Base-by-base conservation (phyloP, 305 asterid species). In the Fraxinus nigra region DNA sequence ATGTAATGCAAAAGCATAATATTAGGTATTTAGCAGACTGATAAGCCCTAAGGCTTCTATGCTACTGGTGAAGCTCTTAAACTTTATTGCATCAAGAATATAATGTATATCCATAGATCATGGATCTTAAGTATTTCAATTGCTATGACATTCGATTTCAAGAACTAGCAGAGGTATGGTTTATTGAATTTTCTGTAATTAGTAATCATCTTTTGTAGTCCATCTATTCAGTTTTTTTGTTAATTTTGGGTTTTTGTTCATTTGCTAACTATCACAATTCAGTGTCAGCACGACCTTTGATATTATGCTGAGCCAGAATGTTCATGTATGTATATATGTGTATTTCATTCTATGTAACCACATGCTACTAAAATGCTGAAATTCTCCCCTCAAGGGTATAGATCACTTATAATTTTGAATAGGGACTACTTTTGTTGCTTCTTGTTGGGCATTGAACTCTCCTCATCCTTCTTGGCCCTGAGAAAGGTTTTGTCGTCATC, bases 121-220 rank as follows among this genome's bases (percentile, higher is more conserved):
- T 61, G 33, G 72, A 10, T 61, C 72, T 8, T 40, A 40, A 61
- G 0, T 20, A 61, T 61, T 22, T 61, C 32, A 22, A 20, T 48
- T 92, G 98, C 84, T 94, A 94, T 80, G 98, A 94, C 86, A 92
- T 94, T 84, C 92, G 88, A 48, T 94, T 94, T 85, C 97, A 92
- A 85, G 98, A 94, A 87, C 87, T 94, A 84, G 94, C 97, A 14
- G 98, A 87, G 98, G 98, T 93, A 84, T 70, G 72, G 43, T 84
- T 85, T 54, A 69, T 79, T 38, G 7, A 37, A 70, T 54, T 82
- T 72, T 18, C 63, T 3, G 59, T 65, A 65, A 22, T 10, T 9
- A 65, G 72, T 65, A 11, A 65, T 34, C 35, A 1, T 37, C 37
- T 70, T 65, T 26, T 67, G 38, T 11, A 61, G 54, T 34, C 22